A percentile compares a stretch with the other conserved stretches of the same genome.
phyloP scores from a whole-genome alignment of 2,329 filamentous ascomycete species.

The Botrytis galanthina region DNA sequence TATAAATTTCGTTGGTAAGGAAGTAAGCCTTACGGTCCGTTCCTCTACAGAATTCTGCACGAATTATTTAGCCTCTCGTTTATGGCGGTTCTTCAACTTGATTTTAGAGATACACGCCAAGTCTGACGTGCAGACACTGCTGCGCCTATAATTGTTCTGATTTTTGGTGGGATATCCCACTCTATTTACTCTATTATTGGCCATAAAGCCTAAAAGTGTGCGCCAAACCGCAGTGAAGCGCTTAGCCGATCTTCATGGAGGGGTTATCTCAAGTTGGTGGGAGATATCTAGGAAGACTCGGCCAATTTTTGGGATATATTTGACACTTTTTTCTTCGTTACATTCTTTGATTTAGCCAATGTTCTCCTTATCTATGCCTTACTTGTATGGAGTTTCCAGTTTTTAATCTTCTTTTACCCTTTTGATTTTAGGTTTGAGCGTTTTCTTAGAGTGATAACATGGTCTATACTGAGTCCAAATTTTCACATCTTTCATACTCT shows the following conservation, averaged over 20 bases:
- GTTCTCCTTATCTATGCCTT: not conserved
- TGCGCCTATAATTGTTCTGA: not conserved
- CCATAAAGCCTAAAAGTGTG: not conserved
- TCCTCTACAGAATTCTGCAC: not conserved
- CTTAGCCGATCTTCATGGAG: constrained; percentile 13
- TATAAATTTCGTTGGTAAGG: not conserved
- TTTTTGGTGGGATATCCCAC: not conserved
- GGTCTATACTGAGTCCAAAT: constrained; percentile 5
- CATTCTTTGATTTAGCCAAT: not conserved
- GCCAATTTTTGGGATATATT: not conserved
- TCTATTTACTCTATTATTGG: constrained; percentile 17
- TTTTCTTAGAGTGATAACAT: constrained; percentile 2
- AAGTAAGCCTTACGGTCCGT: constrained; percentile 1
- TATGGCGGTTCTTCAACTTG: not conserved
- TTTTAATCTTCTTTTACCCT: not conserved
- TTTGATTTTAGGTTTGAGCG: not conserved
- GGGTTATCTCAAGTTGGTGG: constrained; percentile 2
- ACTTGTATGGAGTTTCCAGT: not conserved
- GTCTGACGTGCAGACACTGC: constrained; percentile 14
- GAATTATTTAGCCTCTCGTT: not conserved
- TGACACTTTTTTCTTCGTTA: not conserved
- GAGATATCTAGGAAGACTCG: constrained; percentile 12
- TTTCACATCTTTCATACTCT: constrained; percentile 9
- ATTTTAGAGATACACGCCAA: not conserved
- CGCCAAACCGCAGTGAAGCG: constrained; percentile 8